Evolutionary conservation across 352 stramenopile species (phyloP), one percentile per base, ranked within the genome.

Genomic region (Phytophthora idaei): DNA sequence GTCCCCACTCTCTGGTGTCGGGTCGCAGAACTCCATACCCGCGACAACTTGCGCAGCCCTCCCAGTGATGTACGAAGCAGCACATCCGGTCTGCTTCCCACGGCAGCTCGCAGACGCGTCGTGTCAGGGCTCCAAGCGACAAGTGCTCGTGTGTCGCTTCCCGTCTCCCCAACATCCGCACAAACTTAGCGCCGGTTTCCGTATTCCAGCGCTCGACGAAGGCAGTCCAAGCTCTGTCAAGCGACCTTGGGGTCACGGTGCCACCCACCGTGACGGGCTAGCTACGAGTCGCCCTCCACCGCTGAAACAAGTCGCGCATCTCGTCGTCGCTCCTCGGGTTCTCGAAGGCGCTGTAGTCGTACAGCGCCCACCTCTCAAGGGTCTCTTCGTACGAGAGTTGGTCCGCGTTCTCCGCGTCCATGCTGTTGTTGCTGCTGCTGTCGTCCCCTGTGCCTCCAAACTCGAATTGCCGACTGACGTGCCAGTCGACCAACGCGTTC

Each of bases 161-260:
- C 5, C 48, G 31, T 10, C 5, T 5, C 31, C 36, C 34, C 0
- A 46, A 1, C 9, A 2, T 57, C 2, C 21, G 8, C 1, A 11
- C 1, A 3, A 57, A 57, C 17, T 2, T 11, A 10, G 32, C 8
- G 1, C n/a, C 50, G 10, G 32, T 25, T 15, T 55, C 49, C 3
- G 14, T 42, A n/a, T 55, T 55, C 29, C 49, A 55, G 6, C 49
- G 31, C n/a, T 55, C 49, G 7, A 45, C n/a, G 31, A 51, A 34
- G 25, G 21, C 28, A 36, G 27, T 34, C 44, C 29, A 53, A 1
- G 47, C 11, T 17, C 9, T 28, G 11, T 52, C 27, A 2, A 37
- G 11, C 4, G 28, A 53, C 47, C 27, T 6, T 14, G 2, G 21
- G 7, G 47, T 27, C 12, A 39, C 47, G 27, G 28, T 25, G 12